A percentile compares a stretch with the other conserved stretches of the same genome.
phyloP scores from a whole-genome alignment of 176 grass and related monocot species.

The Phoenix dactylifera region DNA sequence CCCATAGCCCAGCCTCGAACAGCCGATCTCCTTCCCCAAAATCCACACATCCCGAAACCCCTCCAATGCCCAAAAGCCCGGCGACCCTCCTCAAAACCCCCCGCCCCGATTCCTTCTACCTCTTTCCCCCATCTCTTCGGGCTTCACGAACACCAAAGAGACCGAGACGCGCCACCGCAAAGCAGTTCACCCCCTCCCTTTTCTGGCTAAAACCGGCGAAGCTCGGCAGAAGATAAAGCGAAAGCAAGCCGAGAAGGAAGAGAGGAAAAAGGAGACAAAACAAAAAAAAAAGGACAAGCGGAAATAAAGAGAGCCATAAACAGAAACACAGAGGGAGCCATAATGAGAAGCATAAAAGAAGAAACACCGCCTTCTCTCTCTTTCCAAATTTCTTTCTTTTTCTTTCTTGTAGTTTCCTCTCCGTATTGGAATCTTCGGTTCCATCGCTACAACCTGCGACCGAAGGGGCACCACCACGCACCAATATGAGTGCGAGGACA shows the following conservation, averaged over 20 bases:
- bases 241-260: background rate
- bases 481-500: conserved; percentile 13
- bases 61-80: background rate
- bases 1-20: too few relatives aligned
- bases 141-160: background rate
- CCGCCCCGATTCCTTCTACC: too few relatives aligned
- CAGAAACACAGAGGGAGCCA: background rate
- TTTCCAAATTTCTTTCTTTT: conserved; percentile 6
- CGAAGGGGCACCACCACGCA: background rate
- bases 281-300: conserved; percentile 5
- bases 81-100: background rate
- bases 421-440: too few relatives aligned
- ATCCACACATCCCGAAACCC: background rate
- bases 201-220: background rate
- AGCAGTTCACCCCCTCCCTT: background rate
- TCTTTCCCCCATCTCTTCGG: too few relatives aligned
- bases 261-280: background rate
- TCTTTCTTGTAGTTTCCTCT: background rate
- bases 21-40: too few relatives aligned
- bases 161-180: conserved; percentile 10
- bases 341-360: background rate
- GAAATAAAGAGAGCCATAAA: conserved; percentile 7
- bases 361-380: background rate
- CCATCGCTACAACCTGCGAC: too few relatives aligned
- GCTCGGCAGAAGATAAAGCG: conserved; percentile 2